phyloP scores from a whole-genome alignment of 164 flowering plant species.

The Houttuynia cordata region DNA sequence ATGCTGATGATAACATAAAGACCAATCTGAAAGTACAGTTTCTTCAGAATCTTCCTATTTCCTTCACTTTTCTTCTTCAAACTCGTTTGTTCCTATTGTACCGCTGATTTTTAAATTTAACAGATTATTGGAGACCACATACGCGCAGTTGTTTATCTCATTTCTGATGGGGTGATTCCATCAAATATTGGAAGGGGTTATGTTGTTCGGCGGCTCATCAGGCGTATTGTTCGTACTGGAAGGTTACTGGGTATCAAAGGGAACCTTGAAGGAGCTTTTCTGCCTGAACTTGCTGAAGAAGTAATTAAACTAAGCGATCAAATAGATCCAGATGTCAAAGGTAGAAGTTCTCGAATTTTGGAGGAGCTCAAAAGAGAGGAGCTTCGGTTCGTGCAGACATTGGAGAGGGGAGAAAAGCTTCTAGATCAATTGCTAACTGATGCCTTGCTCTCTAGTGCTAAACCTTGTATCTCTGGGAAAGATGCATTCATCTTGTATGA shows the following conservation, averaged over 20 bases:
- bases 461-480: constrained; percentile 68
- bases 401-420: constrained; percentile 90
- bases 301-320: constrained; percentile 62
- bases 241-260: constrained; percentile 75
- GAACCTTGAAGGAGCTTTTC: constrained; percentile 58
- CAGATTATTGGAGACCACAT: constrained; percentile 90
- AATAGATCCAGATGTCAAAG: constrained; percentile 60
- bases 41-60: neutral
- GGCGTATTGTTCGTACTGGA: constrained; percentile 82
- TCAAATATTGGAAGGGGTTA: constrained; percentile 97
- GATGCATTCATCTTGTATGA: constrained; percentile 86
- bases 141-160: constrained; percentile 85
- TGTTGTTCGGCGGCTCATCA: constrained; percentile 80
- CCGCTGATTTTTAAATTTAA: constrained; percentile 1
- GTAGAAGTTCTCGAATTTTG: constrained; percentile 41
- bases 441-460: constrained; percentile 34
- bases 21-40: constrained; percentile 53
- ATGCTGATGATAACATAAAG: constrained; percentile 51
- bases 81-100: neutral
- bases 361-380: constrained; percentile 90
- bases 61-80: neutral
- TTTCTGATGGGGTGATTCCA: constrained; percentile 90
- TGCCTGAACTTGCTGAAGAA: constrained; percentile 62
- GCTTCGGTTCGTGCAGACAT: constrained; percentile 68
- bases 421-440: constrained; percentile 64